Evolutionary conservation across 495 filamentous ascomycete species (phyloP), one percentile per base, ranked within the genome.

Genomic region (Hypoxylon perforatum): DNA sequence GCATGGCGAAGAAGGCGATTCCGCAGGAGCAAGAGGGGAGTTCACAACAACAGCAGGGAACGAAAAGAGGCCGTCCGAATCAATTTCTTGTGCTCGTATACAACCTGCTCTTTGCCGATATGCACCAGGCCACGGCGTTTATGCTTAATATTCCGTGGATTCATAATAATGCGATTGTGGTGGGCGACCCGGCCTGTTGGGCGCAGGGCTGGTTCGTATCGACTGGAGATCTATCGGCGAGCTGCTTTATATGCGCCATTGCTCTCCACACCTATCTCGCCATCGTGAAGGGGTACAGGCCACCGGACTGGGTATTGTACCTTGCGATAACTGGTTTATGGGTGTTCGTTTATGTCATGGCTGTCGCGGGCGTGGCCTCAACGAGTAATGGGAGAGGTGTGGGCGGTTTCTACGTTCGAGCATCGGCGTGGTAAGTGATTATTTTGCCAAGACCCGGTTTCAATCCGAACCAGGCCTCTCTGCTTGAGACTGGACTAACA

Each of bases 31-130:
- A 59, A 0, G 19, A 50, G 14, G 52, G 1, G 18, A 15, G 35
- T 6, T 22, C n/a, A 1, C 54, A 76, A 77, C 71, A 82, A 82
- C 75, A 22, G 17, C 58, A 44, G 18, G 12, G 6, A 14, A 51
- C 63, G 14, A 23, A 61, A 39, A 65, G 61, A 48, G 56, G 76
- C 12, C 73, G 72, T 23, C 77, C 76, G 0, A 92, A 92, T 71
- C 90, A 94, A 73, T 92, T 90, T 63, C 81, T 93, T 3, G 65
- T 92, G 41, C 81, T 94, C 12, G 87, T 93, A 42, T 88, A 87
- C 72, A 92, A 92, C 72, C 84, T 93, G 15, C 76, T 93, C 3
- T 70, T 92, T 46, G 91, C 91, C 54, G 91, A 93, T 73, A 79
- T 93, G 46, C 88, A 90, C 67, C 90, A 92, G 73, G 80, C 88